Percentiles rank a stretch among this genome's conserved stretches.
Evolutionary conservation across 2,329 filamentous ascomycete genomes (phyloP).

Genomic region (Didymella glomerata): DNA sequence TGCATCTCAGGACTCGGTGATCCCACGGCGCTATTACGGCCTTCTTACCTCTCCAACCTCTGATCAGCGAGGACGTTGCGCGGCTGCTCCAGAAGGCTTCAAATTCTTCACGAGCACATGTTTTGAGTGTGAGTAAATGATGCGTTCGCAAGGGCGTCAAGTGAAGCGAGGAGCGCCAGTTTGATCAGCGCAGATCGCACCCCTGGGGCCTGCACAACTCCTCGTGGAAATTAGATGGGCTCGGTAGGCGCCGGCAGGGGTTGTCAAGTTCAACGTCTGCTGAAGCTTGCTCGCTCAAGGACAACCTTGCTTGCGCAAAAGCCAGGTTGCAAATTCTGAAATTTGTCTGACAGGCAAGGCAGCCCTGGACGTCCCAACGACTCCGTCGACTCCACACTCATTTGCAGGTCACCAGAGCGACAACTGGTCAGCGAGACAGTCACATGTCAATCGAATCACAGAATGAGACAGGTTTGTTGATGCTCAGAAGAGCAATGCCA

Average conservation of each 20-base stretch:
- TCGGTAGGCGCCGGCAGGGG: slow-evolving; percentile 17
- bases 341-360: slow-evolving; percentile 4
- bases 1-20: neutral
- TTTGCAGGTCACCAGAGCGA: slow-evolving; percentile 6
- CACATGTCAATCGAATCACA: neutral
- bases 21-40: neutral
- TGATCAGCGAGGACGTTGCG: neutral
- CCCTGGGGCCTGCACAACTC: slow-evolving; percentile 13
- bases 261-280: slow-evolving; percentile 9
- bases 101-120: neutral
- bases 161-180: slow-evolving; percentile 18
- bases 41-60: neutral
- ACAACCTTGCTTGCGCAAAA: slow-evolving; percentile 10
- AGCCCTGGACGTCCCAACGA: neutral
- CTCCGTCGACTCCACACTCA: neutral
- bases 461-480: neutral
- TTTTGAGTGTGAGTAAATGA: neutral
- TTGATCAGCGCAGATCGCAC: slow-evolving; percentile 21
- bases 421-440: neutral
- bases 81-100: neutral
- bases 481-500: slow-evolving; percentile 4
- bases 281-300: neutral
- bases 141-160: slow-evolving; percentile 8
- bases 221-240: slow-evolving; percentile 18
- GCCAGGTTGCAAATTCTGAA: slow-evolving; percentile 7